Evolutionary conservation across 805 yeast species (phyloP), one percentile per base, ranked within the genome.

Genomic region (Crinitomyces ghanaensis): DNA sequence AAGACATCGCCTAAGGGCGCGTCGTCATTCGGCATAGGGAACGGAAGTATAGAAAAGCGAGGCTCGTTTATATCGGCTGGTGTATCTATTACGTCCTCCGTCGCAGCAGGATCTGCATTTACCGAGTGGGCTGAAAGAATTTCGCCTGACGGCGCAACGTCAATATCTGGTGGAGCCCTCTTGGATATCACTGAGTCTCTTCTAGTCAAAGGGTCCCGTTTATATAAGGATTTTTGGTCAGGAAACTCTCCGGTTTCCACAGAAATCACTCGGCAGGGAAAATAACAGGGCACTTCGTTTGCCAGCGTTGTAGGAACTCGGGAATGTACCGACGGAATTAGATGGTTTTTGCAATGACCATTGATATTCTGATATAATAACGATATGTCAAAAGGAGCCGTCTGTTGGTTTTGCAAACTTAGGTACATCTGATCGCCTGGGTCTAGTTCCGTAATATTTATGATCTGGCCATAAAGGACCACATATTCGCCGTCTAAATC

Each of bases 321-420:
- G 12, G 37, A 14, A 29, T 30, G 11, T 4, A 59, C 69, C 40
- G 70, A 68, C 29, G 95, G 93, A 4, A 51, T 65, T 36, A 91
- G 78, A 33, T 86, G 59, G 23, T 74, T 77, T 54, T 73, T 77
- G 61, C 98, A 88, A 53, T 86, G 75, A 14, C 93, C 93, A 53
- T 85, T 85, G 28, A 86, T 94, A 54, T 85, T 86, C 56, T 86
- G 96, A 54, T 85, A 86, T 41, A 86, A 60, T 43, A 85, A 76
- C 2, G 88, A 45, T 3, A 44, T 56, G 32, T 56, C 61, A 27
- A 43, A 9, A 5, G 28, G 22, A 13, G 21, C 14, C 8, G 19
- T 17, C 12, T 28, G n/a, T 28, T 6, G 9, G 8, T 3, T 25
- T 25, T 7, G 28, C n/a, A 3, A 25, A 11, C 7, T 57, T 25